Base-by-base conservation (phyloP, 2,329 filamentous ascomycete genomes). In the Rugonectria rugulosa region DNA sequence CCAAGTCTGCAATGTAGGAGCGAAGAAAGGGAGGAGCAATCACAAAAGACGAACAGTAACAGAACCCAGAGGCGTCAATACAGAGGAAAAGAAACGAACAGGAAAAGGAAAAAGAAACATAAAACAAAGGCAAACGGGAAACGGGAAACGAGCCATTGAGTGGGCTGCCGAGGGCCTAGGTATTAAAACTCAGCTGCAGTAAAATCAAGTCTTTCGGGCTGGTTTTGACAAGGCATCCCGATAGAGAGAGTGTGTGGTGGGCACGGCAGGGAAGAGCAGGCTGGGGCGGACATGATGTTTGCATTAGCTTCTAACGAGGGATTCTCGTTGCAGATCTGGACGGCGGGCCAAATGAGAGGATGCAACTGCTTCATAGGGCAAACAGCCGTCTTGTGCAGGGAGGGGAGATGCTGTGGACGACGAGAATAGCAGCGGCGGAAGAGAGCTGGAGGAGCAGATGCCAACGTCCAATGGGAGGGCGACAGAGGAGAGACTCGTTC, bases 291-390 rank as follows among this genome's bases (percentile, higher is more conserved):
- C 56, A 58, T 58, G 46, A 29, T 37, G 45, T 24, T 15, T 29
- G 45, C 27, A 23, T 32, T 42, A 37, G 31, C 42, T 45, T 45
- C 20, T 51, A 31, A 54, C n/a, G n/a, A n/a, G n/a, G n/a, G n/a
- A n/a, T 38, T 46, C 37, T 27, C 31, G 51, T 20, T 20, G 26
- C 26, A 29, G 26, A 29, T 29, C 26, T 29, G 12, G 15, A 55
- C 29, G 19, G 42, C 41, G 43, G 36, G 43, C 34, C 24, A 53
- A 24, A 21, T 12, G 29, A 31, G 53, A 21, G n/a, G 44, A 34
- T 29, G 36, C 26, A 15, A 12, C 24, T 37, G 42, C 51, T 44
- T 56, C 53, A 59, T 56, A 59, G 56, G 56, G 32, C 32, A 31
- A 44, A 59, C 44, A 53, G 44, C 53, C 48, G 56, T 37, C 6